phyloP scores from a whole-genome alignment of 2,329 filamentous ascomycete species.

The Apiospora sp. region DNA sequence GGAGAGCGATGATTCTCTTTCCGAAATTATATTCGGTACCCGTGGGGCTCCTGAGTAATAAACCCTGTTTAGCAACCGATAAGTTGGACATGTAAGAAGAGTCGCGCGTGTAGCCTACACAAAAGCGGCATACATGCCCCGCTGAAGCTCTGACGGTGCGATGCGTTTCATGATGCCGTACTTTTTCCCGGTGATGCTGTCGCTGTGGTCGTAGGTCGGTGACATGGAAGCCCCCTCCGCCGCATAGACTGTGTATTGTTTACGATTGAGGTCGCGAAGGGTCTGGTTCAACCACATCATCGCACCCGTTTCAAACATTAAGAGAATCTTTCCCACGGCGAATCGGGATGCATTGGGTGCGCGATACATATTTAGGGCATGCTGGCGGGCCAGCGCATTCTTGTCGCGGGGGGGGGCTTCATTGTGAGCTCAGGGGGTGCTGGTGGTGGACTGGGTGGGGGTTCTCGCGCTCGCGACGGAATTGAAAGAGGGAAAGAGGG shows the following conservation, averaged over 20 bases:
- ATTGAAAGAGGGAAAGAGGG: not conserved
- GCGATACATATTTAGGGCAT: not conserved
- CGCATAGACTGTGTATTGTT: fast-evolving
- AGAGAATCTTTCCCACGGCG: not conserved
- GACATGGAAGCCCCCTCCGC: not conserved
- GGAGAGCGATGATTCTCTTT: not conserved
- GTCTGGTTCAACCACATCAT: not conserved
- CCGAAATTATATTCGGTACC: no score
- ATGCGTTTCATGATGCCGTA: not conserved
- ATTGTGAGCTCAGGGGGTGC: no score
- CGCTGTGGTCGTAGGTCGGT: not conserved
- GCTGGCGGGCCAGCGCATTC: not conserved
- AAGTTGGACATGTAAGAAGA: not conserved
- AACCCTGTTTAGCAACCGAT: not conserved
- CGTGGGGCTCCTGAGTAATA: not conserved
- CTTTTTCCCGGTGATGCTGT: not conserved
- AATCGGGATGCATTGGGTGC: not conserved
- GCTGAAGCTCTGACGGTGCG: not conserved
- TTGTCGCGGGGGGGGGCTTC: not conserved
- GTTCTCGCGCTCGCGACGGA: no score
- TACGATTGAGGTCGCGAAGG: not conserved
- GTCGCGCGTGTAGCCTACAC: not conserved
- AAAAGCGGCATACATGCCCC: not conserved
- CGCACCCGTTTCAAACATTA: not conserved
- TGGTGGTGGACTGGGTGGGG: no score